phyloP scores from a whole-genome alignment of 192 early-diverging fungal genomes.

The Coemansia umbellata region DNA sequence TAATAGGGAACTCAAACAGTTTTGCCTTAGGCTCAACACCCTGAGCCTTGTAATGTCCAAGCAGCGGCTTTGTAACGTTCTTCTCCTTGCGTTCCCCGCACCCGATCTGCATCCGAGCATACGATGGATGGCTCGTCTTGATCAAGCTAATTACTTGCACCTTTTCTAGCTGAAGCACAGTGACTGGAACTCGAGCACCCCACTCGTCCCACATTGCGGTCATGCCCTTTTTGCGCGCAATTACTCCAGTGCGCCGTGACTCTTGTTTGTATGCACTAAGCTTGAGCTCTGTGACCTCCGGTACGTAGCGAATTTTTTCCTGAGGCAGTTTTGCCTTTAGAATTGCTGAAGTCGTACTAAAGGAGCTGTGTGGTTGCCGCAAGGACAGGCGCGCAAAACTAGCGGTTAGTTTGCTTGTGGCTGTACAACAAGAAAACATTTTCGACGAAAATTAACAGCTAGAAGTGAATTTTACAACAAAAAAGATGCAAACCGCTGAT shows the following conservation, averaged over 20 bases:
- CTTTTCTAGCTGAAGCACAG: conserved; percentile 70
- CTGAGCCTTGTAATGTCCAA: conserved; percentile 70
- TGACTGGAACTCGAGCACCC: conserved; percentile 86
- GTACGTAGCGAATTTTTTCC: conserved; percentile 35
- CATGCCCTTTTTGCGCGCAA: conserved; percentile 95
- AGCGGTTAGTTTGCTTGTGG: neutral
- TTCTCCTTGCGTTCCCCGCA: conserved; percentile 57
- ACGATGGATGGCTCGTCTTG: conserved; percentile 29
- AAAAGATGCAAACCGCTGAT: neutral
- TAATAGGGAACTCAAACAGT: conserved; percentile 78
- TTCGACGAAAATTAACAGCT: neutral
- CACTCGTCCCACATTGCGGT: conserved; percentile 90
- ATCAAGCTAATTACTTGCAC: conserved; percentile 65
- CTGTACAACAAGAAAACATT: conserved; percentile 19
- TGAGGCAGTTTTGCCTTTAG: conserved; percentile 38
- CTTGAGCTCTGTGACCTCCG: conserved; percentile 25
- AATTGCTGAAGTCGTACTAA: conserved; percentile 17
- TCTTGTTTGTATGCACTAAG: conserved; percentile 40
- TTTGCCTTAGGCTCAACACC: conserved; percentile 74
- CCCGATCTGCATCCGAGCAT: conserved; percentile 63
- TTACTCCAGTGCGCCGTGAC: conserved; percentile 69
- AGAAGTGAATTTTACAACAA: neutral
- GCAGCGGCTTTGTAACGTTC: conserved; percentile 65
- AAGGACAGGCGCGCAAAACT: neutral
- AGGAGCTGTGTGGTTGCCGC: neutral